phyloP scores from a whole-genome alignment of 2,329 filamentous ascomycete genomes.

The Sporothrix curviconia region DNA sequence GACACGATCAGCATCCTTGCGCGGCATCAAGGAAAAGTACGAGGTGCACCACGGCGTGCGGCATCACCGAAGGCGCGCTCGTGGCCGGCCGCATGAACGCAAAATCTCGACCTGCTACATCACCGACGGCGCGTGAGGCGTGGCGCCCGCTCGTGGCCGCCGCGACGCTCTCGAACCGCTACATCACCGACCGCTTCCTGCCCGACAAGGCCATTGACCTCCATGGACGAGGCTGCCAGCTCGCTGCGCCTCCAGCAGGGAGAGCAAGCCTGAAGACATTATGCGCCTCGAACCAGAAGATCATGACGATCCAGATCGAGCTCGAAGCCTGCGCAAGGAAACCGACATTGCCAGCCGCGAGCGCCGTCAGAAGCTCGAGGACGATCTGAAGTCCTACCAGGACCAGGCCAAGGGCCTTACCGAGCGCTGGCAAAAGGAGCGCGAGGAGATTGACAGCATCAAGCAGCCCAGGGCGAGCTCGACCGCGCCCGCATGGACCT shows the following conservation, averaged over 20 bases:
- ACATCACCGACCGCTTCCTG: constrained; percentile 91
- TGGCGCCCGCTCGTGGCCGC: constrained; percentile 91
- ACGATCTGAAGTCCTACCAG: constrained; percentile 67
- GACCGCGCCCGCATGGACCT: constrained; percentile 80
- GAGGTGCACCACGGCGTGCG: no score
- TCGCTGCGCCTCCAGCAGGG: constrained; percentile 86
- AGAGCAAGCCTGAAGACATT: constrained; percentile 93
- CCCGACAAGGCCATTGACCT: constrained; percentile 97
- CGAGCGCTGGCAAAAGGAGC: constrained; percentile 84
- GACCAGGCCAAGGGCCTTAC: constrained; percentile 69
- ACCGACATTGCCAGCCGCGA: constrained; percentile 85
- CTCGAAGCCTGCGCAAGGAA: constrained; percentile 91
- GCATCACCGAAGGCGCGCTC: constrained; percentile 99
- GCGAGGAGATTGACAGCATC: constrained; percentile 74
- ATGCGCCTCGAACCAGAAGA: constrained; percentile 86
- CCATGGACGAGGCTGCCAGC: constrained; percentile 90
- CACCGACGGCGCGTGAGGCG: constrained; percentile 81
- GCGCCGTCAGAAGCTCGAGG: constrained; percentile 76
- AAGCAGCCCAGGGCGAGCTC: constrained; percentile 83
- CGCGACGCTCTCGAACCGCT: constrained; percentile 86
- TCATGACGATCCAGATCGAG: constrained; percentile 97
- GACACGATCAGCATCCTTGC: constrained; percentile 95
- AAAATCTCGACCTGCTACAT: no score
- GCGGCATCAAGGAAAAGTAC: no score
- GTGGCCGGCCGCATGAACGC: no score